These are phyloP conservation scores for Cercophora scortea DNA, from an alignment of 495 filamentous ascomycete species.

Conservation along the genomic window DNA sequence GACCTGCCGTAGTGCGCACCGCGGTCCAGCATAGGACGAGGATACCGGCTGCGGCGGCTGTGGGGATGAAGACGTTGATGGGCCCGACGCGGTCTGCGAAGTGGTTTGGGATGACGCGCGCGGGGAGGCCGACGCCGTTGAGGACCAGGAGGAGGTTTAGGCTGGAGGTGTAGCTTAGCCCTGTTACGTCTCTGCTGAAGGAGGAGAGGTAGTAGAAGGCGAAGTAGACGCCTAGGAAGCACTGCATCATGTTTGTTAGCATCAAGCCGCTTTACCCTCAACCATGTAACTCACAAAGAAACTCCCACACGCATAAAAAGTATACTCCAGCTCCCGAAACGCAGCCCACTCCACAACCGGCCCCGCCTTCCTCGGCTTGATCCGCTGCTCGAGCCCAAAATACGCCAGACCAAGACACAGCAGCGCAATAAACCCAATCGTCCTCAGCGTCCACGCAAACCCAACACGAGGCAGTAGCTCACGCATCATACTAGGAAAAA, in stretches of 20 bases:
- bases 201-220: slow-evolving; percentile 65
- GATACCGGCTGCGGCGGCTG: slow-evolving; percentile 40
- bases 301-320: slow-evolving; percentile 58
- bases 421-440: slow-evolving; percentile 1
- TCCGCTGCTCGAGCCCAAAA: background rate
- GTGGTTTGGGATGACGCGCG: slow-evolving; percentile 56
- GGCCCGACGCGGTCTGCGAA: slow-evolving; percentile 54
- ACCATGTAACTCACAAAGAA: slow-evolving; percentile 38
- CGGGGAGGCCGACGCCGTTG: slow-evolving; percentile 60
- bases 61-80: slow-evolving; percentile 56
- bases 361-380: slow-evolving; percentile 41
- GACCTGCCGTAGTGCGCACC: slow-evolving; percentile 37
- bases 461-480: slow-evolving; percentile 60
- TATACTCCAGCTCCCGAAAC: slow-evolving; percentile 59
- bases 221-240: slow-evolving; percentile 46
- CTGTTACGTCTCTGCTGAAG: slow-evolving; percentile 46
- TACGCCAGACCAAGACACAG: background rate
- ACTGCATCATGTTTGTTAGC: slow-evolving; percentile 18
- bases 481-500: slow-evolving; percentile 68
- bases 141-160: slow-evolving; percentile 65
- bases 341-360: slow-evolving; percentile 59
- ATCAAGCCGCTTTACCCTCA: too few relatives aligned
- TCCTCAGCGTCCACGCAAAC: slow-evolving; percentile 67
- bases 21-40: slow-evolving; percentile 57
- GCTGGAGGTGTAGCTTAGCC: slow-evolving; percentile 41